phyloP scores from a whole-genome alignment of 2,329 filamentous ascomycete species.

The Lachnellula arida region DNA sequence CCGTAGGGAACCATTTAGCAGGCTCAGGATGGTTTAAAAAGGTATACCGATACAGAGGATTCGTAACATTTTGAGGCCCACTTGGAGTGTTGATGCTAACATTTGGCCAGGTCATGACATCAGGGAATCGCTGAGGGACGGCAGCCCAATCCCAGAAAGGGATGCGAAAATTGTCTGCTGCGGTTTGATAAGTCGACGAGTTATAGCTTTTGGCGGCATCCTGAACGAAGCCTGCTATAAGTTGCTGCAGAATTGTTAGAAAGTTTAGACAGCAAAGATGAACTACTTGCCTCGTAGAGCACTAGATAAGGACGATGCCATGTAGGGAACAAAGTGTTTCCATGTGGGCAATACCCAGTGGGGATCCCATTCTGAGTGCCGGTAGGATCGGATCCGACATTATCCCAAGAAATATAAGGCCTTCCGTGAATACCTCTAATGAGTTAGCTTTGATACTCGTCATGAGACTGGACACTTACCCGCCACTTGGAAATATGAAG shows the following conservation, averaged over 20 bases:
- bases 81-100: constrained; percentile 26
- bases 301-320: constrained; percentile 53
- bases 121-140: constrained; percentile 39
- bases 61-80: constrained; percentile 33
- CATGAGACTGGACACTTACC: neutral
- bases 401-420: constrained; percentile 12
- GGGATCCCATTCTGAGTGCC: neutral
- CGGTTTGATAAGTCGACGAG: constrained; percentile 35
- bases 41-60: constrained; percentile 47
- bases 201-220: constrained; percentile 35
- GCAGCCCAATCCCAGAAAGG: constrained; percentile 45
- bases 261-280: neutral
- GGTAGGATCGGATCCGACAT: neutral
- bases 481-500: constrained; percentile 13
- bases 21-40: constrained; percentile 36
- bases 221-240: constrained; percentile 42
- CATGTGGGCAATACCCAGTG: constrained; percentile 63
- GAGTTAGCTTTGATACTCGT: neutral
- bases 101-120: constrained; percentile 27
- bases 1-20: constrained; percentile 33
- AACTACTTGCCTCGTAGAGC: constrained; percentile 44
- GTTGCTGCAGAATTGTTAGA: constrained; percentile 38
- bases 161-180: constrained; percentile 37
- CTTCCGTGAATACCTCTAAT: constrained; percentile 12
- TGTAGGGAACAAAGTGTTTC: constrained; percentile 51